Evolutionary conservation across 306 rosid species (phyloP).

Genomic region (Castanospermum australe): DNA sequence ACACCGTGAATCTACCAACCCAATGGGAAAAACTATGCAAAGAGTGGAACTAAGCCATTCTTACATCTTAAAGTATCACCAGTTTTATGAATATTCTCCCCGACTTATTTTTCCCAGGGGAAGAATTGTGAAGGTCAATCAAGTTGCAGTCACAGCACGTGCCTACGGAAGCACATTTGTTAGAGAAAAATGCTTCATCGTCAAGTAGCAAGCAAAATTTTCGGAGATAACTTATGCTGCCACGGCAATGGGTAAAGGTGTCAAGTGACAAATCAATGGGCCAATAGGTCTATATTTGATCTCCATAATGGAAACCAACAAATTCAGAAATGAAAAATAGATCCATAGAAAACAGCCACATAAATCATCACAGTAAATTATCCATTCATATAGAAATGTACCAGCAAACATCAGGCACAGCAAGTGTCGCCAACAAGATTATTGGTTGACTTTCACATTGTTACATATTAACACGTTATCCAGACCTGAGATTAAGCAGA

Average conservation of each 20-base stretch:
- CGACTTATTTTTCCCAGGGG: not conserved
- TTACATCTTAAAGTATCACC: not conserved
- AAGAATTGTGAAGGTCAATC: slow-evolving; percentile 2
- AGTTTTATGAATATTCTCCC: slow-evolving; percentile 2
- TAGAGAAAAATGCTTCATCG: slow-evolving; percentile 3
- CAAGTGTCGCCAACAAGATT: slow-evolving; percentile 36
- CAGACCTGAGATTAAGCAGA: slow-evolving; percentile 19
- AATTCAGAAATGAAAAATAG: not conserved
- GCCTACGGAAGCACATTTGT: too few species aligned
- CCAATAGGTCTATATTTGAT: not conserved
- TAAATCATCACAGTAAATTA: slow-evolving; percentile 14
- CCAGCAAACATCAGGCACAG: slow-evolving; percentile 17
- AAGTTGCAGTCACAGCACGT: not conserved
- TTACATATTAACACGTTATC: slow-evolving; percentile 44
- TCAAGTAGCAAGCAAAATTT: not conserved
- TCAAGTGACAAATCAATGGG: not conserved
- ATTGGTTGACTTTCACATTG: slow-evolving; percentile 27
- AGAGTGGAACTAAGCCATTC: not conserved
- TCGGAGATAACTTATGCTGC: not conserved
- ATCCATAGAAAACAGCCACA: not conserved
- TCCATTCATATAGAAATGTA: slow-evolving; percentile 21
- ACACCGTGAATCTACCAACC: not conserved
- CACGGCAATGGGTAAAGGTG: not conserved
- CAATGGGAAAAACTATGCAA: not conserved
- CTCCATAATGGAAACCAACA: not conserved